Conservation (phyloP, 2,329 filamentous ascomycete species). For the Trichoderma harzianum region DNA sequence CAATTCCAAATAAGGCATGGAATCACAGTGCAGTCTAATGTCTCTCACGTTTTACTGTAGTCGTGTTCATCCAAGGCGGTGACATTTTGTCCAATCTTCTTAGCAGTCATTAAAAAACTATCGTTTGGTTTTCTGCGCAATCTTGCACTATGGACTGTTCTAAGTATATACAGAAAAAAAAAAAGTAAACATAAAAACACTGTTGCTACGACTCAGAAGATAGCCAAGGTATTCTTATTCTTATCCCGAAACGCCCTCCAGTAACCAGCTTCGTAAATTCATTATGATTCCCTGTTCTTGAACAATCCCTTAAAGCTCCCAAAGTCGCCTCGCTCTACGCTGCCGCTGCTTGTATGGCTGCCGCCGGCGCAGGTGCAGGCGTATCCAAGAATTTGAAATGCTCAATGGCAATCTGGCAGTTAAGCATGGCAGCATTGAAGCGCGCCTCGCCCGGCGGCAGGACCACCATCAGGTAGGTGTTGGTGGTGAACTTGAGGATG, state of each 20-base stretch:
- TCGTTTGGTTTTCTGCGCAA: background rate
- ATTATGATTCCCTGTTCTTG: background rate
- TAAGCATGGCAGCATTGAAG: slow-evolving; percentile 87
- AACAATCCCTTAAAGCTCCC: background rate
- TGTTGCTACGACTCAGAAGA: background rate
- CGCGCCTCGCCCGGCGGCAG: slow-evolving; percentile 86
- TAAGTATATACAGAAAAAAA: slow-evolving; percentile 4
- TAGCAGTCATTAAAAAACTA: background rate
- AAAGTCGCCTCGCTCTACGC: background rate
- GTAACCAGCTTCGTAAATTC: background rate
- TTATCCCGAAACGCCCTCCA: slow-evolving; percentile 1
- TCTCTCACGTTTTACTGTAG: background rate
- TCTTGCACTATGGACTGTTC: background rate
- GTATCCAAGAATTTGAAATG: slow-evolving; percentile 71
- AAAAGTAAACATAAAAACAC: background rate
- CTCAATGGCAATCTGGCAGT: slow-evolving; percentile 80
- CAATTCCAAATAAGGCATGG: background rate
- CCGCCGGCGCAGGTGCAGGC: slow-evolving; percentile 27
- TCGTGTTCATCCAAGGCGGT: too few relatives aligned
- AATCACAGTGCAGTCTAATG: background rate
- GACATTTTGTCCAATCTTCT: background rate
- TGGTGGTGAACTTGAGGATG: slow-evolving; percentile 92
- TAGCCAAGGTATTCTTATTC: slow-evolving; percentile 1
- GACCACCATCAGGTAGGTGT: slow-evolving; percentile 92
- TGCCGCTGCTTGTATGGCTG: background rate